These are phyloP conservation scores for Aspergillus chevalieri DNA, from an alignment of 2,329 filamentous ascomycete genomes.

Conservation along the genomic window DNA sequence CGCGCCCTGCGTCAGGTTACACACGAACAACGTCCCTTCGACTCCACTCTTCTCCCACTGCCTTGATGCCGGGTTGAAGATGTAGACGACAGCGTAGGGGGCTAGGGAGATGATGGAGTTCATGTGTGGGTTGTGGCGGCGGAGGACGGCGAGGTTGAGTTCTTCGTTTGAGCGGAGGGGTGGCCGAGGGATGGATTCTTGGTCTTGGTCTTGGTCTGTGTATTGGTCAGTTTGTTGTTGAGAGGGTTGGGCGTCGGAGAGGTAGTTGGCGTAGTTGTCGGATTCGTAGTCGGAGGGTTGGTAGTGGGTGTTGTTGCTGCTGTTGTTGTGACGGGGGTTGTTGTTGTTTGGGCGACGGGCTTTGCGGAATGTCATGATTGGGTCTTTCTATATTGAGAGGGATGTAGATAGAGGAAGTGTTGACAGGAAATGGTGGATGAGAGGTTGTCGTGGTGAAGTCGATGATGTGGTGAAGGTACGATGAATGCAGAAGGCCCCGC, in stretches of 20 bases:
- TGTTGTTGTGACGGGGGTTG: constrained; percentile 9
- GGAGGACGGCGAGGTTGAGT: constrained; percentile 79
- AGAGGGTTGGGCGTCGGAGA: constrained; percentile 29
- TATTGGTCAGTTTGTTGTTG: constrained; percentile 4
- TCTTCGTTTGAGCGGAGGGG: constrained; percentile 66
- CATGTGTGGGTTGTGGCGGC: constrained; percentile 71
- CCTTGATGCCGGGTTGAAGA: constrained; percentile 58
- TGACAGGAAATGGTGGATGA: neutral
- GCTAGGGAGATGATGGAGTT: constrained; percentile 70
- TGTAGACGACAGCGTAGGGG: constrained; percentile 80
- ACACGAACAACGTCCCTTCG: constrained; percentile 86
- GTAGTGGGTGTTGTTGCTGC: constrained; percentile 13
- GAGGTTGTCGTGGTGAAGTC: neutral
- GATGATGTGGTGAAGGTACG: neutral
- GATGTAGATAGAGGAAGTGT: neutral
- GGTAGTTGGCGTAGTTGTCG: constrained; percentile 49
- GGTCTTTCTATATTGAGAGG: neutral
- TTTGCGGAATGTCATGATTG: constrained; percentile 28
- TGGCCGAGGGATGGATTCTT: constrained; percentile 36
- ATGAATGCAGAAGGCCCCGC: constrained; percentile 1
- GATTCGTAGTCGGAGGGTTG: constrained; percentile 58
- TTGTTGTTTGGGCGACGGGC: constrained; percentile 24
- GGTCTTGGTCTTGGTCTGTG: constrained; percentile 8
- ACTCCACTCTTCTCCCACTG: constrained; percentile 80
- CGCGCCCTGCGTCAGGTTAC: constrained; percentile 49